Evolutionary conservation across 2,329 filamentous ascomycete species (phyloP).

Genomic region (Beauveria brongniartii): DNA sequence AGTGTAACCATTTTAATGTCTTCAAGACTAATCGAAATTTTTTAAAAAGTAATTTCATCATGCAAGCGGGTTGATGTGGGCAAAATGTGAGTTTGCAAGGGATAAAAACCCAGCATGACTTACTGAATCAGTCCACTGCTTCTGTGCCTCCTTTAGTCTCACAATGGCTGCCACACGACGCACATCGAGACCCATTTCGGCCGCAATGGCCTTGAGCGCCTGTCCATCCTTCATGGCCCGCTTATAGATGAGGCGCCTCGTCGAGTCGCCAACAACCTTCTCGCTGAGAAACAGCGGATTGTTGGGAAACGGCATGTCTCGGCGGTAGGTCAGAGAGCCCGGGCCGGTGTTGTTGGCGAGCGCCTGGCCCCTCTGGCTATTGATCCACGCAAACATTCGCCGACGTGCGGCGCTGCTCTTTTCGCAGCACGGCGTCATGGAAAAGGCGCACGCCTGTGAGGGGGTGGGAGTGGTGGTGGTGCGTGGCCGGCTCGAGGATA

Average conservation of each 20-base stretch:
- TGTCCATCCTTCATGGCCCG: slow-evolving; percentile 58
- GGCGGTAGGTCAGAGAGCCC: slow-evolving; percentile 30
- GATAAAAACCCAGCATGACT: slow-evolving; percentile 26
- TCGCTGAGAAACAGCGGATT: slow-evolving; percentile 66
- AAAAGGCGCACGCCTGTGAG: slow-evolving; percentile 26
- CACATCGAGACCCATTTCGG: slow-evolving; percentile 70
- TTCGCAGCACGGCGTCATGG: slow-evolving; percentile 29
- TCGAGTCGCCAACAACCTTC: slow-evolving; percentile 62
- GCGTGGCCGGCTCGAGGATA: slow-evolving; percentile 14
- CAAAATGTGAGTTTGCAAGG: slow-evolving; percentile 12
- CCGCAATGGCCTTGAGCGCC: slow-evolving; percentile 68
- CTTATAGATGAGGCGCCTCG: slow-evolving; percentile 66
- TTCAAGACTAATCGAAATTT: slow-evolving; percentile 99
- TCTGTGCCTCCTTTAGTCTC: slow-evolving; percentile 78
- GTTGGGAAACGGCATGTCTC: slow-evolving; percentile 59
- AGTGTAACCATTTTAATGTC: slow-evolving; percentile 84
- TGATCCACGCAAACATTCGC: slow-evolving; percentile 32
- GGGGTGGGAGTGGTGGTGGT: slow-evolving; percentile 10
- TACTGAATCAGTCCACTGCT: slow-evolving; percentile 68
- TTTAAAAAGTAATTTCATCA: slow-evolving; percentile 56
- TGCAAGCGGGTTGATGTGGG: slow-evolving; percentile 16
- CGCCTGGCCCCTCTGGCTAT: slow-evolving; percentile 18
- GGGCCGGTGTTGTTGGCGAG: slow-evolving; percentile 21
- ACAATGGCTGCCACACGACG: slow-evolving; percentile 79
- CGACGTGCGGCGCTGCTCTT: slow-evolving; percentile 30